Percentiles rank a stretch among this genome's conserved stretches.
Evolutionary conservation across 495 filamentous ascomycete species (phyloP).

Genomic region (Hypoxylon trugodes): DNA sequence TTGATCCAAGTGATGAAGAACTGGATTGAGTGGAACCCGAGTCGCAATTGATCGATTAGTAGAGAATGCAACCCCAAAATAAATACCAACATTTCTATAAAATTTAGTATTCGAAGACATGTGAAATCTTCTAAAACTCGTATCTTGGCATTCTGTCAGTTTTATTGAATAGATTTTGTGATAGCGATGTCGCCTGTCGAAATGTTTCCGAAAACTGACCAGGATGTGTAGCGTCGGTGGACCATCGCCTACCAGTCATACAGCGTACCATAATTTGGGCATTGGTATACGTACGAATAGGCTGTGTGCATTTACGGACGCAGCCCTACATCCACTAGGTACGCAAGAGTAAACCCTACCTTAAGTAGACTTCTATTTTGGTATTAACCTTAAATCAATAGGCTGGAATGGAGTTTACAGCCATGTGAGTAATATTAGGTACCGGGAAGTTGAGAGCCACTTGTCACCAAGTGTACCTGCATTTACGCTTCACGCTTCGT

Average conservation of each 20-base stretch:
- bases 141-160: background rate
- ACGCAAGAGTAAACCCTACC: no score
- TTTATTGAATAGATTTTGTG: background rate
- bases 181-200: constrained; percentile 1
- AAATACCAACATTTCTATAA: no score
- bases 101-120: no score
- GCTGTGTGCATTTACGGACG: background rate
- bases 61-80: constrained; percentile 29
- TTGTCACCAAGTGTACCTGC: no score
- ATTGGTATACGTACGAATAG: constrained; percentile 6
- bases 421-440: no score
- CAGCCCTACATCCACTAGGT: background rate
- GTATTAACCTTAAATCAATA: no score
- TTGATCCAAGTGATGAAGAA: constrained; percentile 5
- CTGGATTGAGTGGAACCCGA: constrained; percentile 6
- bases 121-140: constrained; percentile 9
- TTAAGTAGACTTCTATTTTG: background rate
- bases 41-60: constrained; percentile 16
- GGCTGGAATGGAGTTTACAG: no score
- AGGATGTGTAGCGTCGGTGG: background rate
- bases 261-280: constrained; percentile 7
- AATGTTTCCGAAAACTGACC: background rate
- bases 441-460: no score
- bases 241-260: background rate
- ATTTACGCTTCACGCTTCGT: no score